A percentile compares a stretch with the other conserved stretches of the same genome.
Evolutionary conservation across 2,329 filamentous ascomycete species (phyloP).

Genomic region (Cladosporium sp.): DNA sequence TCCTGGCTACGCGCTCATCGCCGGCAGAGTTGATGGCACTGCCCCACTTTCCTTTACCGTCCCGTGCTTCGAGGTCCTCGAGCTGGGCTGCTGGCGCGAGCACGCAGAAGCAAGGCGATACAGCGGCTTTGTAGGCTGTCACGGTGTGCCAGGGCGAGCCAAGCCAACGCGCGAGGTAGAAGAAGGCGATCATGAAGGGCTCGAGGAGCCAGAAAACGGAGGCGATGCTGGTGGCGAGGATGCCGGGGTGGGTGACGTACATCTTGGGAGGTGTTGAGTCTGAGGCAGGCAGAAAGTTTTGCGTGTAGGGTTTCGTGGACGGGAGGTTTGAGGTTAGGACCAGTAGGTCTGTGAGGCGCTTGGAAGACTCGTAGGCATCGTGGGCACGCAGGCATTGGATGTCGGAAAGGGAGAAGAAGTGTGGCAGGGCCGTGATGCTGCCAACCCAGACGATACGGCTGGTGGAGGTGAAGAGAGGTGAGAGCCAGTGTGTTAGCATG

Average conservation of each 20-base stretch:
- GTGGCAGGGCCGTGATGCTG: conserved; percentile 69
- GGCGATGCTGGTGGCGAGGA: conserved; percentile 81
- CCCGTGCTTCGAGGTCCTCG: conserved; percentile 54
- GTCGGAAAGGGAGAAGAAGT: conserved; percentile 66
- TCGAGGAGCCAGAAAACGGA: conserved; percentile 70
- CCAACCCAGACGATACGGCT: conserved; percentile 82
- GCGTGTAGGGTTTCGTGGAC: conserved; percentile 59
- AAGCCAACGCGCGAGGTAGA: conserved; percentile 72
- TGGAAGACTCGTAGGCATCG: conserved; percentile 80
- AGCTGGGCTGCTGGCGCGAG: conserved; percentile 67
- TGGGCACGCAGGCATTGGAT: conserved; percentile 69
- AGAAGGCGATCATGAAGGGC: conserved; percentile 66
- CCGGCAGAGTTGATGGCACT: conserved; percentile 65
- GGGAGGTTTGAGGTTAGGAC: conserved; percentile 72
- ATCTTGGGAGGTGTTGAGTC: conserved; percentile 48
- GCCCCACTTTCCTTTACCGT: conserved; percentile 78
- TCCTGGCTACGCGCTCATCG: conserved; percentile 66
- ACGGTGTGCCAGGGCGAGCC: conserved; percentile 89
- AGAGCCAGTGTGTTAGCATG: conserved; percentile 76
- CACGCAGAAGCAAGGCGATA: conserved; percentile 75
- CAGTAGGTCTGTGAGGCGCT: conserved; percentile 83
- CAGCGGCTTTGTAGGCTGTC: conserved; percentile 74
- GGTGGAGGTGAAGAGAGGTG: conserved; percentile 65
- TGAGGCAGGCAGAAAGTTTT: conserved; percentile 56
- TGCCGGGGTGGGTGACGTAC: conserved; percentile 82